These are phyloP conservation scores for Pseudogymnoascus sp. DNA, from an alignment of 2,329 filamentous ascomycete genomes.

Conservation along the genomic window DNA sequence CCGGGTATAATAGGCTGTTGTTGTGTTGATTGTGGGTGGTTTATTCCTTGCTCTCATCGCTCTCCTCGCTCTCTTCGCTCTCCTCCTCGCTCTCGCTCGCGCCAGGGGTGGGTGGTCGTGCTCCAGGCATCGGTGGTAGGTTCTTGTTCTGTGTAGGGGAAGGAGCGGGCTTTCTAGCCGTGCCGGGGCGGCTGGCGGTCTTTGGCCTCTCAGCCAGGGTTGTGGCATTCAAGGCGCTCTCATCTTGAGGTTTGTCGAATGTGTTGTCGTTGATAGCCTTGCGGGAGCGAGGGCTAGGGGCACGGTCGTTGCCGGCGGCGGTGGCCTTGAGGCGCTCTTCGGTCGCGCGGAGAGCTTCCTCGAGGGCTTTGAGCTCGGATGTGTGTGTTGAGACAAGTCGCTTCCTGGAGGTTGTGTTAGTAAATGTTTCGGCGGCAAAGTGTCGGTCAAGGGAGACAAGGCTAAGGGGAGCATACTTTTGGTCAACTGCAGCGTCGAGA, in stretches of 20 bases:
- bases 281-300: conserved; percentile 19
- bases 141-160: conserved; percentile 3
- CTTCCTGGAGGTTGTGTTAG: conserved; percentile 51
- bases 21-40: not conserved
- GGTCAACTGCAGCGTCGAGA: conserved; percentile 66
- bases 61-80: not conserved
- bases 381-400: conserved; percentile 66
- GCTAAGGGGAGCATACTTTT: conserved; percentile 52
- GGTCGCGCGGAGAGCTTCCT: conserved; percentile 75
- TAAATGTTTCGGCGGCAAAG: conserved; percentile 4
- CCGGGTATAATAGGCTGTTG: not conserved
- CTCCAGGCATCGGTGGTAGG: conserved; percentile 22
- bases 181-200: conserved; percentile 11
- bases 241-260: conserved; percentile 14
- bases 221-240: conserved; percentile 18
- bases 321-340: conserved; percentile 61
- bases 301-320: conserved; percentile 13
- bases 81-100: conserved; percentile 29
- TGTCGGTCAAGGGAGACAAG: not conserved
- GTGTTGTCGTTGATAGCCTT: conserved; percentile 19
- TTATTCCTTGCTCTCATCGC: conserved; percentile 5
- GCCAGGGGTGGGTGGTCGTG: conserved; percentile 28
- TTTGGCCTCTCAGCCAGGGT: conserved; percentile 15
- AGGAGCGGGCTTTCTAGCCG: conserved; percentile 1
- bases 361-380: conserved; percentile 77